Evolutionary conservation across 768 basidiomycete genomes (phyloP).

Genomic region (Mycena vulgaris): DNA sequence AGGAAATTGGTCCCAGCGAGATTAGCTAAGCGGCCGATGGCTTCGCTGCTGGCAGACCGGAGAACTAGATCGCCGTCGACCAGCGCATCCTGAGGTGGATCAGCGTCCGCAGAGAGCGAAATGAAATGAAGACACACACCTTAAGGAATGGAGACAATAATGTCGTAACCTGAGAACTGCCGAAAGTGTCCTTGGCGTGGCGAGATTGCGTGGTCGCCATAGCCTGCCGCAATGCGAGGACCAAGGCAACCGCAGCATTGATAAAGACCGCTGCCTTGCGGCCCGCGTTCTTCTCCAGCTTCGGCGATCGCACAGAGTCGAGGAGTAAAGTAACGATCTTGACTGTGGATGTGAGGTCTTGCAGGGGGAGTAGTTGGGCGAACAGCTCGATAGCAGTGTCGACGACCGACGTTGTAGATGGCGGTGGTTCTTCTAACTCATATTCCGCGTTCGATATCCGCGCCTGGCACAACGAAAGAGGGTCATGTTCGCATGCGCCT

Average conservation of each 20-base stretch:
- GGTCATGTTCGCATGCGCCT: constrained; percentile 90
- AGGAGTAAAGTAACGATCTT: constrained; percentile 72
- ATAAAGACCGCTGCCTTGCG: constrained; percentile 87
- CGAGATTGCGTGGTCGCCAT: constrained; percentile 64
- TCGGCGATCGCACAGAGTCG: constrained; percentile 79
- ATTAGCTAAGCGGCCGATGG: constrained; percentile 89
- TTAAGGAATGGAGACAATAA: constrained; percentile 82
- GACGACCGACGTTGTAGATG: constrained; percentile 86
- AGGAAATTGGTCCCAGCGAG: constrained; percentile 89
- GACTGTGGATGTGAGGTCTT: constrained; percentile 73
- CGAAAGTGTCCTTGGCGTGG: constrained; percentile 77
- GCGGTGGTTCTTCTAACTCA: constrained; percentile 72
- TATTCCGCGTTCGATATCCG: constrained; percentile 61
- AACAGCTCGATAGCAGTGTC: constrained; percentile 94
- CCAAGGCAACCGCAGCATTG: constrained; percentile 84
- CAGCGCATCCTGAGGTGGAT: constrained; percentile 73
- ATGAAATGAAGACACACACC: constrained; percentile 57
- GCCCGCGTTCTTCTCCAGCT: constrained; percentile 90
- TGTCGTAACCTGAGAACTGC: constrained; percentile 72
- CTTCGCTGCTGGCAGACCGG: constrained; percentile 87
- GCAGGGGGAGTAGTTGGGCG: constrained; percentile 81
- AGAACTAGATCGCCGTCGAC: constrained; percentile 85
- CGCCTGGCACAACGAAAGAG: constrained; percentile 77
- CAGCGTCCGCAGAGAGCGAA: constrained; percentile 13
- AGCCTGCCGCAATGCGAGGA: constrained; percentile 76